Base-by-base conservation (phyloP, 208 protist genomes). In the Trypanosoma theileri region DNA sequence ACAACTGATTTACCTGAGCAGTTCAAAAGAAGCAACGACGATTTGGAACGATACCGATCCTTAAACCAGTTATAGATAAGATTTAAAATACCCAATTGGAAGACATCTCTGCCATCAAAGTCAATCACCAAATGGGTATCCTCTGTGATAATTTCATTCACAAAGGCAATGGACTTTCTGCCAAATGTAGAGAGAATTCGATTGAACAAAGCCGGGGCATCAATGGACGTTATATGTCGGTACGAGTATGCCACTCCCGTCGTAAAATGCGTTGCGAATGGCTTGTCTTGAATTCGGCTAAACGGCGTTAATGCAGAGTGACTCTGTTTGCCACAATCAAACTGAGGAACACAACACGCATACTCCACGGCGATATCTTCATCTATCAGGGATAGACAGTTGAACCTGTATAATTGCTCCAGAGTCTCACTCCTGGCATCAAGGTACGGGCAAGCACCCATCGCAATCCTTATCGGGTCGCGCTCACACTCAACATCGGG, bases 91-190 rank as follows among this genome's bases (percentile, higher is more conserved):
- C 63, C 69, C 59, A 56, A 82, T 24, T 71, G 75, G n/a, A 21
- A 44, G 21, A 86, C 68, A 55, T 75, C 59, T 3, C 66, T 69
- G 26, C 80, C 84, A 69, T 88, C 86, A 48, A 87, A 78, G 66
- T 88, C 86, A 24, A 88, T 75, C 6, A 77, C 66, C 6, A 92
- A 60, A 56, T 88, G 82, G 12, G 80, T 88, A 4, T 62, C 65
- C 55, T 72, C 51, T 45, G 73, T 82, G 45, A 92, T 62, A 50
- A 79, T 78, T 75, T 92, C 86, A 60, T 92, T 92, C 24, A 81
- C 50, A 74, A 77, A 92, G 6, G 75, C 74, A 59, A 84, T 79
- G 16, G 54, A 65, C 12, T 35, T 46, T 24, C 44, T 42, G n/a
- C 55, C 57, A 75, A 80, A 77, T 35, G 71, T 66, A 19, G 59